phyloP scores from a whole-genome alignment of 345 rosid species.

The Eucalyptus sp. region DNA sequence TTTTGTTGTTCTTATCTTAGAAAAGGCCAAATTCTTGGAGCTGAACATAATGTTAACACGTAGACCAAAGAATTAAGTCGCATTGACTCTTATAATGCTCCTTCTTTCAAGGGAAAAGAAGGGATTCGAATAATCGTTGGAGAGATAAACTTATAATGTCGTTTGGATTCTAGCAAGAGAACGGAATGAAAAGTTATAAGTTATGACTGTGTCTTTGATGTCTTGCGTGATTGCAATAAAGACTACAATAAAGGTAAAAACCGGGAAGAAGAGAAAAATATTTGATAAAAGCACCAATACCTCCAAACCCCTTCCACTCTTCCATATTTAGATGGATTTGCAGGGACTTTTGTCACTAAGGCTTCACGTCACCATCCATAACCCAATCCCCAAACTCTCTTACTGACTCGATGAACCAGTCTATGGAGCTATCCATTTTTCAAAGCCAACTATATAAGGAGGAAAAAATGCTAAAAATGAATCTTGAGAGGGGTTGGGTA shows the following conservation, averaged over 20 bases:
- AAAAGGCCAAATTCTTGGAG: neutral
- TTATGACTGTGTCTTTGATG: neutral
- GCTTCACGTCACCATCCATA: no score
- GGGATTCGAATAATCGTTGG: neutral
- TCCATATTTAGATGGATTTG: no score
- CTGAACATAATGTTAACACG: neutral
- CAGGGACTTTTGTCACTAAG: no score
- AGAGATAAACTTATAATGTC: neutral
- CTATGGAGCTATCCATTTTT: no score
- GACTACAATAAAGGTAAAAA: neutral
- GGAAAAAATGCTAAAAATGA: no score
- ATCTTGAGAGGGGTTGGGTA: accelerated
- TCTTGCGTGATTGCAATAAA: neutral
- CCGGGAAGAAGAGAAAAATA: neutral
- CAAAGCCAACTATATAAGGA: no score
- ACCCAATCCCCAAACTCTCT: no score
- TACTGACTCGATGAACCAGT: no score
- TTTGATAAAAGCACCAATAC: neutral
- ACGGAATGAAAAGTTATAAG: neutral
- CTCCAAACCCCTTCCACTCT: neutral
- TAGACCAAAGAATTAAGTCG: neutral
- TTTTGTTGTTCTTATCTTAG: neutral
- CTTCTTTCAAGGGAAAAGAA: neutral
- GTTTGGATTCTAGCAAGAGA: neutral
- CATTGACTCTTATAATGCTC: neutral